phyloP scores from a whole-genome alignment of 352 stramenopile species.

The Pythium periplocum region DNA sequence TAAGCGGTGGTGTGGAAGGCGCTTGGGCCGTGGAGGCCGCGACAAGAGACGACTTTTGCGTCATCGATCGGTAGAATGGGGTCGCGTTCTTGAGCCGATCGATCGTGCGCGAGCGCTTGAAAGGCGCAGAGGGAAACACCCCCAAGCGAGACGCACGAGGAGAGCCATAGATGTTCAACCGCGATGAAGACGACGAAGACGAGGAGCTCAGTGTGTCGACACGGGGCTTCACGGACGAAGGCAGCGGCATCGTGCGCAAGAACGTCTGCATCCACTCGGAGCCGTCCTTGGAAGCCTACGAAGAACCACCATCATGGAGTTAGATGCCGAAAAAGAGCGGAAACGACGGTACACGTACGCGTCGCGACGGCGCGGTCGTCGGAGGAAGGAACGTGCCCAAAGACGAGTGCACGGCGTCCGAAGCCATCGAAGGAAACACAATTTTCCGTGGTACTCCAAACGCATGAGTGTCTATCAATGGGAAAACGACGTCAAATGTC shows the following conservation, averaged over 20 bases:
- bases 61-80: constrained; percentile 39
- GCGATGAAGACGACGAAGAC: constrained; percentile 5
- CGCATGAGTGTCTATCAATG: constrained; percentile 15
- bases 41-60: constrained; percentile 14
- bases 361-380: constrained; percentile 4
- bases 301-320: background rate
- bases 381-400: constrained; percentile 25
- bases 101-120: constrained; percentile 37
- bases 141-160: background rate
- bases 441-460: constrained; percentile 26
- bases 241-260: constrained; percentile 15
- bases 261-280: constrained; percentile 27
- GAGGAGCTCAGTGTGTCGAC: constrained; percentile 2
- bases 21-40: background rate
- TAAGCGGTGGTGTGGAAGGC: background rate
- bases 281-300: constrained; percentile 18
- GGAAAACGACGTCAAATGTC: constrained; percentile 23
- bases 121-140: constrained; percentile 8
- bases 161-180: constrained; percentile 11
- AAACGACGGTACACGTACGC: constrained; percentile 2
- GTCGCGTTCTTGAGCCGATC: constrained; percentile 22
- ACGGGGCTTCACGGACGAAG: constrained; percentile 1
- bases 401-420: constrained; percentile 24
- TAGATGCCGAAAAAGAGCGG: too few relatives aligned
- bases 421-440: constrained; percentile 22